Conservation (phyloP, 2,329 filamentous ascomycete species). For the Alternaria ethzedia region DNA sequence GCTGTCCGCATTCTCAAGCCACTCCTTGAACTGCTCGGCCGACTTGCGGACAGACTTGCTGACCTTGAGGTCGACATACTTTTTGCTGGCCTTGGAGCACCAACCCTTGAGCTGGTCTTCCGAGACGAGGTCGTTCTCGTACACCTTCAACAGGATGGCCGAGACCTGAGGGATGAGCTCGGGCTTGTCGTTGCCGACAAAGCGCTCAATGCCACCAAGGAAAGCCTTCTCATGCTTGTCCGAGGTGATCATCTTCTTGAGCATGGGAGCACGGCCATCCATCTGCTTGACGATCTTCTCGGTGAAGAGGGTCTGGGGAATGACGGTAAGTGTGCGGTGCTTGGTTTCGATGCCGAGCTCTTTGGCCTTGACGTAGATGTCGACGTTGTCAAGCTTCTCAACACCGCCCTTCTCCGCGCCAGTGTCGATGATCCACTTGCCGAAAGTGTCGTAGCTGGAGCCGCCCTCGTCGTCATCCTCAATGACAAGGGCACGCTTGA, state of each 20-base stretch:
- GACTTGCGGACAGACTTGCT: slow-evolving; percentile 97
- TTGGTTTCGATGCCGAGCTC: slow-evolving; percentile 93
- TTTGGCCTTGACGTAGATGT: slow-evolving; percentile 96
- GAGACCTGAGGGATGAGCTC: slow-evolving; percentile 79
- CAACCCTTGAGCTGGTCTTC: slow-evolving; percentile 91
- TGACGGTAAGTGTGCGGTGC: slow-evolving; percentile 89
- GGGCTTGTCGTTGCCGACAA: slow-evolving; percentile 82
- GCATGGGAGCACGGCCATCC: slow-evolving; percentile 78
- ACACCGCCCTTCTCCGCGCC: slow-evolving; percentile 73
- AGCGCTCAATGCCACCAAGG: slow-evolving; percentile 92
- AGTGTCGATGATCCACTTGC: slow-evolving; percentile 87
- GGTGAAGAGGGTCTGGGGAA: slow-evolving; percentile 93
- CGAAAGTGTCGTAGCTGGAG: slow-evolving; percentile 86
- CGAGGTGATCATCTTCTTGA: slow-evolving; percentile 90
- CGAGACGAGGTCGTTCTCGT: slow-evolving; percentile 84
- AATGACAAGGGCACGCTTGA: slow-evolving; percentile 89
- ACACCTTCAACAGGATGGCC: slow-evolving; percentile 87
- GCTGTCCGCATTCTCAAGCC: slow-evolving; percentile 81
- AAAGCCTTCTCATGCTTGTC: slow-evolving; percentile 96
- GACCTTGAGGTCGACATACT: slow-evolving; percentile 87
- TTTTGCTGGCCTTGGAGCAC: slow-evolving; percentile 96
- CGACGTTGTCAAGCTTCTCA: slow-evolving; percentile 81
- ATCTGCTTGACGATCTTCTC: slow-evolving; percentile 90
- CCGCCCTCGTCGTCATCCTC: slow-evolving; percentile 81
- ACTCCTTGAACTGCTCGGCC: slow-evolving; percentile 90